Base-by-base conservation (phyloP, 139 green algal genomes). In the Desmodesmus armatus region DNA sequence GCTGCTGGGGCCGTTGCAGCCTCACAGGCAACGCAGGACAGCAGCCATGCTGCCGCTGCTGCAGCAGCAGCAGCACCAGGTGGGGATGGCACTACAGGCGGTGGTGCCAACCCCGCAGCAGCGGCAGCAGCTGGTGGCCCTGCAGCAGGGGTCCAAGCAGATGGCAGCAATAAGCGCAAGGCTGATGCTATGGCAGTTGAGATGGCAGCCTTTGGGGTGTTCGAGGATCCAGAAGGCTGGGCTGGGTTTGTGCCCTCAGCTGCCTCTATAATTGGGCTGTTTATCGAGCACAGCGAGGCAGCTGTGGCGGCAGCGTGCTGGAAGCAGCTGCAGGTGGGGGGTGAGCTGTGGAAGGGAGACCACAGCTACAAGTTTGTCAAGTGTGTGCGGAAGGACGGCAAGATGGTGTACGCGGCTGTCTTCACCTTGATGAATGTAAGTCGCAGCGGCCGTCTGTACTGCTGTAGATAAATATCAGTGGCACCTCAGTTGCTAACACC, bases 341-440 rank as follows among this genome's bases (percentile, higher is more conserved):
- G 69, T 31, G 21, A n/a, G 19, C 55, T 77, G 3, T 55, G 44
- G 21, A 77, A 33, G 39, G 69, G 39, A 19, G 69, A 77, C 35
- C 69, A 58, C 15, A 77, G 55, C 39, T 77, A 77, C 69, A 77
- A 77, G 69, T 58, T 77, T 51, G 40, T 39, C 37, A 77, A 77
- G 33, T 77, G 69, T 37, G 69, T 77, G 39, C 69, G 69, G 9
- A 77, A 77, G 66, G 35, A 74, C 33, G 66, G 66, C 29, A 3
- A 74, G 66, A 74, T 49, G 66, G 66, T 74, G 33, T 74, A 49
- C 7, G 33, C 29, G 2, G 66, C 33, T n/a, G 66, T 74, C 33
- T 74, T 74, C 66, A 74, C 66, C 35, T 23, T 74, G 6, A 74
- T 74, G 66, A 74, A 74, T 43, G 66, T 47, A 27, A 74, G 66